These are phyloP conservation scores for Fusarium guadeloupense DNA, from an alignment of 2,329 filamentous ascomycete species.

Conservation along the genomic window DNA sequence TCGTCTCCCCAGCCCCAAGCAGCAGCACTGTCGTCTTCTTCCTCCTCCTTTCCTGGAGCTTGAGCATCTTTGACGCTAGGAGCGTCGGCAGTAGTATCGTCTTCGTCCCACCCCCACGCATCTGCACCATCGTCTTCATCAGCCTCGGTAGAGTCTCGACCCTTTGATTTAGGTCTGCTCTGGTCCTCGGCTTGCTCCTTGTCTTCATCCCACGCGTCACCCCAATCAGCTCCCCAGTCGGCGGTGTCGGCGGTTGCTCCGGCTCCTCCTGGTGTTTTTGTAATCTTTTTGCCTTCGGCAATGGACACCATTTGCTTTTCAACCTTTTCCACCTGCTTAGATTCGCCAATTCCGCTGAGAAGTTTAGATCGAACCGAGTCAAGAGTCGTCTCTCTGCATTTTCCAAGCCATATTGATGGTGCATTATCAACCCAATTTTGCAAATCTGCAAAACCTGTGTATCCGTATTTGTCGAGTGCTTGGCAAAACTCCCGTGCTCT, in stretches of 20 bases:
- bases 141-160: conserved; percentile 27
- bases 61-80: conserved; percentile 14
- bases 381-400: conserved; percentile 81
- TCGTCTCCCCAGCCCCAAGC: conserved; percentile 90
- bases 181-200: conserved; percentile 55
- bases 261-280: conserved; percentile 61
- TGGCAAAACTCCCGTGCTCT: conserved; percentile 71
- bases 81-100: conserved; percentile 50
- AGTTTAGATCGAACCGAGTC: conserved; percentile 77
- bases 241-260: conserved; percentile 56
- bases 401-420: conserved; percentile 84
- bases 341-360: conserved; percentile 70
- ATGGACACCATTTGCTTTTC: conserved; percentile 83
- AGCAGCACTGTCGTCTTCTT: conserved; percentile 64
- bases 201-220: conserved; percentile 80
- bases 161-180: conserved; percentile 28
- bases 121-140: conserved; percentile 62
- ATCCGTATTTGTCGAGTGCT: conserved; percentile 68
- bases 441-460: conserved; percentile 70
- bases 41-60: conserved; percentile 38
- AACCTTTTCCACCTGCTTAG: conserved; percentile 79
- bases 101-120: conserved; percentile 88
- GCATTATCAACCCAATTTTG: conserved; percentile 83
- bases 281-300: conserved; percentile 71
- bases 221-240: conserved; percentile 83